These are phyloP conservation scores for Magnusiomyces paraingens DNA, from an alignment of 1,139 yeast species.

Conservation along the genomic window DNA sequence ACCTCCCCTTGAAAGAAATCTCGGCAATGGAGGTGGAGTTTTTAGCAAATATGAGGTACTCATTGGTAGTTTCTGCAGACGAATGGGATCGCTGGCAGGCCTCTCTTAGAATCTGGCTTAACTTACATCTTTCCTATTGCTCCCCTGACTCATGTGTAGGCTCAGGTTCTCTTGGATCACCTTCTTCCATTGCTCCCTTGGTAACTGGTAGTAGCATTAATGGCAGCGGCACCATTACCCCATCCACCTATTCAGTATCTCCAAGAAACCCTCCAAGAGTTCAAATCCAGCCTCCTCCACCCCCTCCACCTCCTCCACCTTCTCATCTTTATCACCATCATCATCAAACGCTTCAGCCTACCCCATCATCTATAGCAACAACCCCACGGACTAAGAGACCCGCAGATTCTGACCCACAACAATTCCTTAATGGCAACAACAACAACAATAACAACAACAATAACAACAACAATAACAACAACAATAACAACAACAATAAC, in stretches of 20 bases:
- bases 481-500: not conserved
- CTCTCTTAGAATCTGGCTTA: constrained; percentile 24
- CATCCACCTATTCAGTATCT: no score
- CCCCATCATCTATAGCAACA: not conserved
- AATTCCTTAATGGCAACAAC: not conserved
- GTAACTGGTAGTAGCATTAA: not conserved
- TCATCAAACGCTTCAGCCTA: not conserved
- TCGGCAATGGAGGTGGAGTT: constrained; percentile 56
- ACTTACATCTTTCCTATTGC: constrained; percentile 18
- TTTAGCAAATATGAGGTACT: constrained; percentile 30
- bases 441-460: not conserved
- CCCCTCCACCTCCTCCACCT: not conserved
- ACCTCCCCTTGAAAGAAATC: constrained; percentile 51
- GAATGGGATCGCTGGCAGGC: constrained; percentile 31
- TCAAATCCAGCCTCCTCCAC: not conserved
- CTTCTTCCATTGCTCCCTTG: not conserved
- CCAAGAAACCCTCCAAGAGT: no score
- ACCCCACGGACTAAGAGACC: not conserved
- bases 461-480: not conserved
- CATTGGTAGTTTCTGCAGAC: constrained; percentile 24
- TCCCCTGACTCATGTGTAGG: not conserved
- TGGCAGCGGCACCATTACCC: no score
- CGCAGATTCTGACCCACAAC: not conserved
- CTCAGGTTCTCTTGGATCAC: not conserved
- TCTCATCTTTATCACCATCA: not conserved